These are phyloP conservation scores for Amanita rubescens DNA, from an alignment of 768 basidiomycete genomes.

Conservation along the genomic window DNA sequence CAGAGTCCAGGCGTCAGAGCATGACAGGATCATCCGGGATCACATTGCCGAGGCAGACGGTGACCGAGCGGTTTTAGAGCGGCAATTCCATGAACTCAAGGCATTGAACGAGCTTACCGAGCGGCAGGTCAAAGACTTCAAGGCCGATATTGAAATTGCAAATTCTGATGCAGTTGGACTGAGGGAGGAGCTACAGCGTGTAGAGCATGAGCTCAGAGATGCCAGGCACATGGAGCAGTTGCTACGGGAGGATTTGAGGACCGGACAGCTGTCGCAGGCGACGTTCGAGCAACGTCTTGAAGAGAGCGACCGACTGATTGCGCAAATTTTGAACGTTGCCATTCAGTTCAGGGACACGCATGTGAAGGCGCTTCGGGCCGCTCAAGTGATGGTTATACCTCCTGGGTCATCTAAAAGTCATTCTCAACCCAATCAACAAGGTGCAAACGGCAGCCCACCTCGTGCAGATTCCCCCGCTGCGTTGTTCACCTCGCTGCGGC, in stretches of 20 bases:
- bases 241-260: slow-evolving; percentile 65
- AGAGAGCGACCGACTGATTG: slow-evolving; percentile 58
- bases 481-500: slow-evolving; percentile 44
- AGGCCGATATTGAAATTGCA: slow-evolving; percentile 52
- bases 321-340: slow-evolving; percentile 76
- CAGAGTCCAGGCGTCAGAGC: slow-evolving; percentile 62
- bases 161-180: slow-evolving; percentile 62
- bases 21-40: slow-evolving; percentile 65
- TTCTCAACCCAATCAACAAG: slow-evolving; percentile 14
- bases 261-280: slow-evolving; percentile 61
- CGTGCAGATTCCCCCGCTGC: slow-evolving; percentile 38
- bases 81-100: slow-evolving; percentile 72
- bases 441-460: slow-evolving; percentile 12
- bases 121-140: slow-evolving; percentile 56
- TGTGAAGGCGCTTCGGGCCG: slow-evolving; percentile 58
- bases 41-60: slow-evolving; percentile 91
- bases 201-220: slow-evolving; percentile 64
- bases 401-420: slow-evolving; percentile 43
- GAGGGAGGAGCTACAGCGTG: slow-evolving; percentile 64
- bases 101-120: slow-evolving; percentile 54
- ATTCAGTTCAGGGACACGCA: slow-evolving; percentile 73
- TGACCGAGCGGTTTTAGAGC: slow-evolving; percentile 87
- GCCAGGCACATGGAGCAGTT: slow-evolving; percentile 59
- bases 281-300: slow-evolving; percentile 64
- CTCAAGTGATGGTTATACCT: slow-evolving; percentile 50